Base-by-base conservation (phyloP, 306 rosid genomes). In the Vachellia pachyceras region DNA sequence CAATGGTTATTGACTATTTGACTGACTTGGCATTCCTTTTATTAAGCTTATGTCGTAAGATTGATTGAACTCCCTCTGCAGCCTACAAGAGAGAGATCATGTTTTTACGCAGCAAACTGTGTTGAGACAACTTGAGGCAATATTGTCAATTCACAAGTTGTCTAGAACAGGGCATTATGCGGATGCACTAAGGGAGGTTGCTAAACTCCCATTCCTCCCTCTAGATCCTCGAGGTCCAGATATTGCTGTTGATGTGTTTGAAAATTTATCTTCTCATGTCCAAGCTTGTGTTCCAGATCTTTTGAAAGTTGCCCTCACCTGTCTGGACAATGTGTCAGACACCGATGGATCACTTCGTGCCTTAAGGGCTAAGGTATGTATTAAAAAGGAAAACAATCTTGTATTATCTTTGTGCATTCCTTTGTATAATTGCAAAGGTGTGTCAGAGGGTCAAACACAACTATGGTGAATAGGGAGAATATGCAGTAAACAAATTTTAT, bases 251-350 rank as follows among this genome's bases (percentile, higher is more conserved):
- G 91, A 93, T 44, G 94, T 86, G 71, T 88, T 93, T 74, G 96
- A 90, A 80, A 92, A 77, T 82, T 86, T 95, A 70, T 92, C 97
- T 77, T 89, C 97, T 58, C 92, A 95, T 80, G 97, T 95, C 80
- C 99, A 95, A 92, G 97, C 89, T 64, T 95, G 99, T 79, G 82
- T 93, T 72, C 97, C 99, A 2, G 99, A 93, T 72, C 91, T 95
- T 83, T 78, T 95, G 79, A 95, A 91, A 88, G 92, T 90, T 75
- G 97, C 97, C 11, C 99, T 93, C 77, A 86, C 92, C 33, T 92
- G 97, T 87, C 87, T 93, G 86, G 97, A 95, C 85, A 91, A 95
- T 85, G 91, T 87, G 82, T 47, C 91, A 1, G 97, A 93, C 82
- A 84, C 97, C 40, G 99, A 95, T 75, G 98, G 97, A 83, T 91